Conservation (phyloP, 192 early-diverging fungal species). For the Thoreauomyces humboldtii region DNA sequence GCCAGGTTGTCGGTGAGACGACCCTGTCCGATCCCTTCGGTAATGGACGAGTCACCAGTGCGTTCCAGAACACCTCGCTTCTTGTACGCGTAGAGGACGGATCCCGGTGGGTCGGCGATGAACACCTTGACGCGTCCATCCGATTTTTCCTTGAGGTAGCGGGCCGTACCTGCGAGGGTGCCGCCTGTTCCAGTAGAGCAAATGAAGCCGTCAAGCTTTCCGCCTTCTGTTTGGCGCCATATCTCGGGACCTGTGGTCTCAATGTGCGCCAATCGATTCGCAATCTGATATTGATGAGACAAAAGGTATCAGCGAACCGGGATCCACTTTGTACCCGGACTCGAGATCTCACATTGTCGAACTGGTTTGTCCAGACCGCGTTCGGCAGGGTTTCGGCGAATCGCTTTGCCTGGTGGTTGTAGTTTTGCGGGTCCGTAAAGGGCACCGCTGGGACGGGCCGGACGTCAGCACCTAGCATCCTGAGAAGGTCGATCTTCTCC, state of each 20-base stretch:
- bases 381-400: constrained; percentile 76
- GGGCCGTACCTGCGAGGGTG: constrained; percentile 80
- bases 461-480: constrained; percentile 94
- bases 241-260: constrained; percentile 97
- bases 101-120: constrained; percentile 90
- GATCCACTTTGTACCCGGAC: not conserved
- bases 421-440: constrained; percentile 88
- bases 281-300: constrained; percentile 40
- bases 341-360: constrained; percentile 67
- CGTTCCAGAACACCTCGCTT: constrained; percentile 67
- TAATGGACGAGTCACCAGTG: constrained; percentile 74
- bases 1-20: constrained; percentile 88
- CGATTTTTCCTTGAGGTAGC: constrained; percentile 77
- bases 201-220: constrained; percentile 82
- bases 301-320: too few species aligned
- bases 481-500: constrained; percentile 90
- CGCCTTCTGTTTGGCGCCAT: constrained; percentile 70
- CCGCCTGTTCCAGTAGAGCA: constrained; percentile 93
- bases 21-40: constrained; percentile 95
- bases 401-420: constrained; percentile 88
- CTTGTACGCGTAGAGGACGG: constrained; percentile 84
- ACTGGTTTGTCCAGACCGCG: constrained; percentile 96
- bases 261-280: constrained; percentile 87
- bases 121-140: constrained; percentile 70
- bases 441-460: constrained; percentile 88